Percentiles rank a stretch among this genome's conserved stretches.
phyloP scores from a whole-genome alignment of 768 basidiomycete genomes.

The Kwoniella sp. region DNA sequence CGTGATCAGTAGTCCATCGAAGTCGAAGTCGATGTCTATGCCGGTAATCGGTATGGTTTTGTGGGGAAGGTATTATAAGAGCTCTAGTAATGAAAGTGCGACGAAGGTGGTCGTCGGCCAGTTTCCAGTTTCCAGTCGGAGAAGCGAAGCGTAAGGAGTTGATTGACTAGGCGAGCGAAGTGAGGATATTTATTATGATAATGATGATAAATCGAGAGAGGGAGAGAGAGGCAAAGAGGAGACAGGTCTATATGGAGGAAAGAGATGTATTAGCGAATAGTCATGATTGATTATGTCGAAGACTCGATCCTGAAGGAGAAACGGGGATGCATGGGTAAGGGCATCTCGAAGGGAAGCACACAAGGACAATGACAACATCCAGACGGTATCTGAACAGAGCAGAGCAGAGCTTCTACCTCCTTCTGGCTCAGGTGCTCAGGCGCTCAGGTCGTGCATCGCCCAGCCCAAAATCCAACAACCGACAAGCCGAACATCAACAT shows the following conservation, averaged over 20 bases:
- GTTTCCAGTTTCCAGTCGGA: conserved; percentile 1
- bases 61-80: conserved; percentile 3
- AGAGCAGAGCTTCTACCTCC: background rate
- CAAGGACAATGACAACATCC: too few species aligned
- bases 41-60: too few species aligned
- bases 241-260: background rate
- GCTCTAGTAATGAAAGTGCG: conserved; percentile 5
- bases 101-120: conserved; percentile 21
- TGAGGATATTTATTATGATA: too few species aligned
- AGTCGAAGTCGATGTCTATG: too few species aligned
- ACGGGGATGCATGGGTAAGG: too few species aligned
- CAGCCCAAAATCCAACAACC: background rate
- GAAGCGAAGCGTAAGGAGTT: too few species aligned
- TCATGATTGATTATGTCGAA: background rate
- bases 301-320: too few species aligned
- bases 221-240: background rate
- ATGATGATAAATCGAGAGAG: background rate
- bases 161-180: too few species aligned
- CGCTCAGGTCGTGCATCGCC: too few species aligned
- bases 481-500: background rate
- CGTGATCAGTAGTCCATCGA: too few species aligned
- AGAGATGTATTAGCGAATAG: background rate
- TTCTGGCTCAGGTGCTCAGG: background rate
- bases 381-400: too few species aligned
- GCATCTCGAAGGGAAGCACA: too few species aligned